These are phyloP conservation scores for Solanum paucissectum DNA, from an alignment of 257 asterid genomes.

Conservation along the genomic window DNA sequence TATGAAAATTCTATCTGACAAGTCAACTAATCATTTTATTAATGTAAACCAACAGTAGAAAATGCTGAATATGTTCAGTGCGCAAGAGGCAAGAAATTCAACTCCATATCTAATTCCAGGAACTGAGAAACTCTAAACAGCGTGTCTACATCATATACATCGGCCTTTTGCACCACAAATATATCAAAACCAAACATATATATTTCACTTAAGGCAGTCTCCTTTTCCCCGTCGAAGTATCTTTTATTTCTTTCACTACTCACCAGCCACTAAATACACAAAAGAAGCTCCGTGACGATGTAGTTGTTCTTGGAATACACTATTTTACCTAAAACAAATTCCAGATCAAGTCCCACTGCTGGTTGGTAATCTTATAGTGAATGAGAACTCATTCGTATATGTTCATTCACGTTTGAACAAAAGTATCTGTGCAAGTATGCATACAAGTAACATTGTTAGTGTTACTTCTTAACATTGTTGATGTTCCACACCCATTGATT, in stretches of 20 bases:
- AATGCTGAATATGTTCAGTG: background rate
- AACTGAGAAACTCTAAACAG: background rate
- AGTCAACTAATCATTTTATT: background rate
- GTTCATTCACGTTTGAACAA: background rate
- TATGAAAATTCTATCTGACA: background rate
- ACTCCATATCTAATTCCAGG: background rate
- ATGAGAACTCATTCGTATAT: background rate
- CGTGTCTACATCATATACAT: background rate
- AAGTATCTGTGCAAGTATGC: background rate
- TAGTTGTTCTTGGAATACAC: background rate
- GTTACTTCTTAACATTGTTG: background rate
- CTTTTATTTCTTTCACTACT: background rate
- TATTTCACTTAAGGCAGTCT: background rate
- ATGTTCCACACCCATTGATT: background rate
- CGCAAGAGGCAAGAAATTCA: background rate
- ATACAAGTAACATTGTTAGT: background rate
- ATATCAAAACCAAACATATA: background rate
- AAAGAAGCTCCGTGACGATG: background rate
- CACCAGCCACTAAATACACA: background rate
- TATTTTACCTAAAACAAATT: background rate
- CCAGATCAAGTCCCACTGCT: background rate
- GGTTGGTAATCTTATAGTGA: background rate
- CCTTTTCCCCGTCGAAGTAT: background rate
- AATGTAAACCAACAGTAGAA: background rate
- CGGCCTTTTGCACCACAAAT: background rate